Percentiles rank a stretch among this genome's conserved stretches.
Conservation (phyloP, 345 rosid species). For the Anastatica hierochuntica region DNA sequence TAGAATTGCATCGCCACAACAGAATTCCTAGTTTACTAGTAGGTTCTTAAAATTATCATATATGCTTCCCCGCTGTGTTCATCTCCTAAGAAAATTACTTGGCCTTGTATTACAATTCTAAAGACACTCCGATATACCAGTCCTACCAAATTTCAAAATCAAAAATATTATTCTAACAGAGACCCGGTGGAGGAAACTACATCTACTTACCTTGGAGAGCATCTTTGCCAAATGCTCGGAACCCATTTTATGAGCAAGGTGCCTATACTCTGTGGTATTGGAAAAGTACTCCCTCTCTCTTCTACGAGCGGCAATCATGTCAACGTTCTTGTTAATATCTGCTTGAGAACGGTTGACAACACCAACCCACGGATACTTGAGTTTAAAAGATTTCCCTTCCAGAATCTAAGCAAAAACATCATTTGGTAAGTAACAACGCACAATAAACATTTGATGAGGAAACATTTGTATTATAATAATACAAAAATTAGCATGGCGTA, state of each 20-base stretch:
- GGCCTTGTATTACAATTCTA: constrained; percentile 36
- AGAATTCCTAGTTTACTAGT: not conserved
- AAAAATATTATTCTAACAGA: not conserved
- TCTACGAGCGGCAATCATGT: constrained; percentile 96
- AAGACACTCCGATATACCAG: not conserved
- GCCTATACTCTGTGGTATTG: constrained; percentile 81
- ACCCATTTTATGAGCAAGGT: constrained; percentile 95
- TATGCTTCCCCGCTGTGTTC: not conserved
- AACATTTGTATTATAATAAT: not conserved
- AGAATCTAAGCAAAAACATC: constrained; percentile 42
- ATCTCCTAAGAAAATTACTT: not conserved
- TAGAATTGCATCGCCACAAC: not conserved
- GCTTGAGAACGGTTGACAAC: constrained; percentile 99
- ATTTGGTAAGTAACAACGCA: constrained; percentile 5
- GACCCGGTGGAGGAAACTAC: not conserved
- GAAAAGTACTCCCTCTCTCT: constrained; percentile 94
- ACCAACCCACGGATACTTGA: constrained; percentile 97
- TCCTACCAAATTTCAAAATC: not conserved
- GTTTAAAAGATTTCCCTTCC: constrained; percentile 83
- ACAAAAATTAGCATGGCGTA: not conserved
- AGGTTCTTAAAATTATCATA: constrained; percentile 1
- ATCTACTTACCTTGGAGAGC: constrained; percentile 69
- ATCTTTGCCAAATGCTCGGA: constrained; percentile 93
- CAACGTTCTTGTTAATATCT: constrained; percentile 93
- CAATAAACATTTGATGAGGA: constrained; percentile 1